These are phyloP conservation scores for Plectosphaerella plurivora DNA, from an alignment of 2,329 filamentous ascomycete species.

Conservation along the genomic window DNA sequence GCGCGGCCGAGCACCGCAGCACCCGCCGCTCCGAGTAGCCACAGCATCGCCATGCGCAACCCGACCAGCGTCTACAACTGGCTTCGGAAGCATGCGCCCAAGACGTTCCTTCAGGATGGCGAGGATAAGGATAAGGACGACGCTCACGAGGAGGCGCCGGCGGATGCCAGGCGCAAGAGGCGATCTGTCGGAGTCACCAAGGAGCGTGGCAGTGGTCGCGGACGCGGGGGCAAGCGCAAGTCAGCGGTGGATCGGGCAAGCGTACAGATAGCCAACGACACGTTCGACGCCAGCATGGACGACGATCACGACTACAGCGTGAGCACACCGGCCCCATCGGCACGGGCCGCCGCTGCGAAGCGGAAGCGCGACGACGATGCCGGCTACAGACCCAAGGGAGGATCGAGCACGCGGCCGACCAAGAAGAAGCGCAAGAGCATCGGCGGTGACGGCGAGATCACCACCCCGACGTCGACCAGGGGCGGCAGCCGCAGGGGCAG, in stretches of 20 bases:
- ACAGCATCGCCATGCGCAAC: conserved; percentile 49
- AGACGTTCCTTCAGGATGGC: conserved; percentile 78
- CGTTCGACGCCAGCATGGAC: conserved; percentile 30
- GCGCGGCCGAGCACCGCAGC: conserved; percentile 27
- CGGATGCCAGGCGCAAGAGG: conserved; percentile 15
- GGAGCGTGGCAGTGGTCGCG: conserved; percentile 23
- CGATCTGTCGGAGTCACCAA: conserved; percentile 26
- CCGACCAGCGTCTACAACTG: conserved; percentile 94
- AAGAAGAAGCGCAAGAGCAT: conserved; percentile 60
- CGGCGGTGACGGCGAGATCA: conserved; percentile 18
- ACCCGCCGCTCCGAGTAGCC: conserved; percentile 32
- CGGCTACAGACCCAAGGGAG: conserved; percentile 56
- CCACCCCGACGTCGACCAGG: background rate
- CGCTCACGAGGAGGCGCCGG: conserved; percentile 25
- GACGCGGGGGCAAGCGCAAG: conserved; percentile 33
- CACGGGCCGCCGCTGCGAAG: conserved; percentile 25
- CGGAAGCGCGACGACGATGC: conserved; percentile 56
- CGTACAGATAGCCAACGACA: conserved; percentile 9
- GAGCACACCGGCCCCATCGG: conserved; percentile 23
- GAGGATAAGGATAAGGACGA: conserved; percentile 38
- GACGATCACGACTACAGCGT: conserved; percentile 26
- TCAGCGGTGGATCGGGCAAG: conserved; percentile 24
- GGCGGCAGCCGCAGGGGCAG: background rate
- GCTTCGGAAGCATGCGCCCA: conserved; percentile 79
- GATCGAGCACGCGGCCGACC: conserved; percentile 39